phyloP scores from a whole-genome alignment of 2,329 filamentous ascomycete genomes.

The Talaromyces verruculosus region DNA sequence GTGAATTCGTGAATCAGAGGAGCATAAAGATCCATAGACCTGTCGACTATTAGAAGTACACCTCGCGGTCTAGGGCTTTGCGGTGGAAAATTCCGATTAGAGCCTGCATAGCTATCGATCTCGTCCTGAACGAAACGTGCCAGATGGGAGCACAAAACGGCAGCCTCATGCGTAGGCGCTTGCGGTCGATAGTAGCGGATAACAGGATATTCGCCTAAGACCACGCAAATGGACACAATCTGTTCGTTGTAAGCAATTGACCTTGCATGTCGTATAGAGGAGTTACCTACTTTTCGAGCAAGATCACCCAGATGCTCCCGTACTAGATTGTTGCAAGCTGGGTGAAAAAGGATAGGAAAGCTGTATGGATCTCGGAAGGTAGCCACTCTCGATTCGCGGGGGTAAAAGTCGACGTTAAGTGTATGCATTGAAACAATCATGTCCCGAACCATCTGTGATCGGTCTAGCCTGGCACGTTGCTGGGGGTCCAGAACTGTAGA shows the following conservation, averaged over 20 bases:
- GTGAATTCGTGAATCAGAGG: slow-evolving; percentile 94
- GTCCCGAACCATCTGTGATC: slow-evolving; percentile 65
- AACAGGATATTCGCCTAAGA: slow-evolving; percentile 88
- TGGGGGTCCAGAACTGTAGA: slow-evolving; percentile 64
- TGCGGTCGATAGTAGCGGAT: slow-evolving; percentile 85
- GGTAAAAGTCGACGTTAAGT: slow-evolving; percentile 83
- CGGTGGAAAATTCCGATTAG: slow-evolving; percentile 80
- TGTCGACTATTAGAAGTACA: slow-evolving; percentile 81
- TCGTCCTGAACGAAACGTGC: slow-evolving; percentile 90
- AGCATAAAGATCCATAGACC: slow-evolving; percentile 87
- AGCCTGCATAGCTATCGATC: slow-evolving; percentile 83
- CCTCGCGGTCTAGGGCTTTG: slow-evolving; percentile 70
- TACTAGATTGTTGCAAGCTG: slow-evolving; percentile 80
- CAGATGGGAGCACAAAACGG: slow-evolving; percentile 81
- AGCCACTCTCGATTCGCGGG: slow-evolving; percentile 84
- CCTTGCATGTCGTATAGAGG: neutral
- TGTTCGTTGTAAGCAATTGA: slow-evolving; percentile 39
- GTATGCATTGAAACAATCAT: slow-evolving; percentile 79
- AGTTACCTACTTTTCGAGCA: slow-evolving; percentile 72
- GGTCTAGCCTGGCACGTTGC: slow-evolving; percentile 72
- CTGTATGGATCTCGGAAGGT: slow-evolving; percentile 95
- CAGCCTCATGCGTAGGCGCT: slow-evolving; percentile 77
- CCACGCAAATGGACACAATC: slow-evolving; percentile 85
- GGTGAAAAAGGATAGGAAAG: slow-evolving; percentile 89
- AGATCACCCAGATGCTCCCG: slow-evolving; percentile 78